Percentiles rank a stretch among this genome's conserved stretches.
Evolutionary conservation across 2,329 filamentous ascomycete genomes (phyloP).

Genomic region (Pseudogymnoascus sp.): DNA sequence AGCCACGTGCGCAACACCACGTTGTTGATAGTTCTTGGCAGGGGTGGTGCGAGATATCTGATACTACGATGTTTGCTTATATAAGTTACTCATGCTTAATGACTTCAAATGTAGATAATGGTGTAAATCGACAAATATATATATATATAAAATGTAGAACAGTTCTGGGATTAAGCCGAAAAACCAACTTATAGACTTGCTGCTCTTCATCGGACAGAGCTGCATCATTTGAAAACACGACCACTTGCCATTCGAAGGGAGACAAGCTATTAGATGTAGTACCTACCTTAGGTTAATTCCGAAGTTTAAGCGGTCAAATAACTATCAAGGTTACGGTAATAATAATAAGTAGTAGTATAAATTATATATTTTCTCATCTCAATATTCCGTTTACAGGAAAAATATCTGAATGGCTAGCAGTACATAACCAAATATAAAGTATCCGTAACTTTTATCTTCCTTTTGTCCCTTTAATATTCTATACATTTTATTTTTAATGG

Average conservation of each 20-base stretch:
- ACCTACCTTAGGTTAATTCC: background rate
- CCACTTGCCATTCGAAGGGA: background rate
- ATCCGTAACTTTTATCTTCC: background rate
- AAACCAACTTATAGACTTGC: background rate
- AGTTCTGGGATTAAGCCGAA: background rate
- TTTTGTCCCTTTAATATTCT: background rate
- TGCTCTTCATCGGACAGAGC: background rate
- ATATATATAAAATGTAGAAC: background rate
- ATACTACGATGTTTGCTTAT: background rate
- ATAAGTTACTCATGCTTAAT: background rate
- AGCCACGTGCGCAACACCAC: background rate
- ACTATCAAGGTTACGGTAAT: background rate
- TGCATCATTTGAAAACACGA: background rate
- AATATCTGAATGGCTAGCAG: background rate
- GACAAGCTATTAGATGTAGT: background rate
- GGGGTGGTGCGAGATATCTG: background rate
- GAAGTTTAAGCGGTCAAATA: background rate
- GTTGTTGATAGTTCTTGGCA: background rate
- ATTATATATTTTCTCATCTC: background rate
- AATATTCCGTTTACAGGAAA: background rate
- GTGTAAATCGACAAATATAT: background rate
- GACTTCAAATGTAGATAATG: background rate
- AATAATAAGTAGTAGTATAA: background rate
- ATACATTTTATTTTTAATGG: background rate
- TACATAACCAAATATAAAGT: background rate